These are phyloP conservation scores for Pseudocercospora macadamiae DNA, from an alignment of 2,329 filamentous ascomycete species.

Conservation along the genomic window DNA sequence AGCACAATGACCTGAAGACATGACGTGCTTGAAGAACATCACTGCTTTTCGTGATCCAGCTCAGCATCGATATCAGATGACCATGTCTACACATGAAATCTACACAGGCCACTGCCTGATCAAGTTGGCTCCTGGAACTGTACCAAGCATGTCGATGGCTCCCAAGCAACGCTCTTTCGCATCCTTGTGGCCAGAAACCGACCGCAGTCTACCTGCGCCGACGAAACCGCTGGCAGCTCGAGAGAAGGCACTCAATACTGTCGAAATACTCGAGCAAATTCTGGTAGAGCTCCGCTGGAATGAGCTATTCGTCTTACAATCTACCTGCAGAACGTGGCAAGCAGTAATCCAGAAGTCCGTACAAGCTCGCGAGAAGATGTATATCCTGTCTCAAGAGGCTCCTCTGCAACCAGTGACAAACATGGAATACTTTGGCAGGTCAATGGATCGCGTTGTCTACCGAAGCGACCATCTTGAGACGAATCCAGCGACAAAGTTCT, in stretches of 20 bases:
- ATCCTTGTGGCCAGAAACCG: slow-evolving; percentile 9
- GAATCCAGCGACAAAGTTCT: slow-evolving; percentile 6
- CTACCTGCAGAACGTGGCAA: slow-evolving; percentile 13
- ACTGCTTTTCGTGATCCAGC: not conserved
- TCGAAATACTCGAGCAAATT: slow-evolving; percentile 20
- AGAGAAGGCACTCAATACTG: slow-evolving; percentile 12
- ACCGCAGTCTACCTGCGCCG: no score
- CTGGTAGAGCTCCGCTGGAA: slow-evolving; percentile 11
- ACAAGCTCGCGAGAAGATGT: slow-evolving; percentile 11
- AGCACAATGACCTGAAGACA: not conserved
- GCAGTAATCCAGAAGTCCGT: slow-evolving; percentile 11
- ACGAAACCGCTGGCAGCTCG: not conserved
- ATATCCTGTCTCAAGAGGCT: not conserved
- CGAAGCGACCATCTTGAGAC: not conserved
- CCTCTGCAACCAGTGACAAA: not conserved
- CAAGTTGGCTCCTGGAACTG: not conserved
- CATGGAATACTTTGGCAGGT: not conserved
- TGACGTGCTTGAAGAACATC: not conserved
- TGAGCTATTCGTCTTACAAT: slow-evolving; percentile 9
- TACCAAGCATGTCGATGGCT: not conserved
- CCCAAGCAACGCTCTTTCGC: slow-evolving; percentile 1
- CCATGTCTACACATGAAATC: not conserved
- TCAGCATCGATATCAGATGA: not conserved
- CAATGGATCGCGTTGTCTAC: not conserved
- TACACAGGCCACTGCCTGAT: not conserved